Base-by-base conservation (phyloP, 495 filamentous ascomycete species). In the Neurospora intermedia region DNA sequence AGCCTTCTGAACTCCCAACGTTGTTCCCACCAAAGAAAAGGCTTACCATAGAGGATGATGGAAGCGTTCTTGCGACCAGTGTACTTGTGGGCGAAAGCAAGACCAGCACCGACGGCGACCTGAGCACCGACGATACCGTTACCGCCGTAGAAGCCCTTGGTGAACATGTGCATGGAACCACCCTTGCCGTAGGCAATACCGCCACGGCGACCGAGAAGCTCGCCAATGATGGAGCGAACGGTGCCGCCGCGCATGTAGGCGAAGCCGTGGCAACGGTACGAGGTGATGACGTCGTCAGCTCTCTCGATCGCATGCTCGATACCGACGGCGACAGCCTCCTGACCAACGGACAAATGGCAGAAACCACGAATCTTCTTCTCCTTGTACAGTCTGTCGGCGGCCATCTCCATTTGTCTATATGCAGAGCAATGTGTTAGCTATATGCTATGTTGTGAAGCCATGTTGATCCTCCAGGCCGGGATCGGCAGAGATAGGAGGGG, bases 111-210 rank as follows among this genome's bases (percentile, higher is more conserved):
- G 73, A 99, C 94, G 72, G 96, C 96, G 43, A 99, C 96, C 87
- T 99, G 96, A 75, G 96, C 96, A 83, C 96, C 96, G 81, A 99
- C 96, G 77, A 99, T 99, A 84, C 96, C 96, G 83, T 99, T 99
- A 77, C 96, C 96, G 80, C 96, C 96, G 81, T 94, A 99, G 88
- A 99, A 99, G 75, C 94, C 94, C 83, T 93, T 93, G 78, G 94
- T 87, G 88, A 99, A 99, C 96, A 99, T 99, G 87, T 99, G 96
- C 96, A 99, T 99, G 72, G 93, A 97, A 76, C 96, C 96, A 79
- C 96, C 96, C 88, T 99, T 99, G 80, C 96, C 96, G 87, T 97
- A 95, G 72, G 96, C 93, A 81, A 99, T 98, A 84, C 96, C 96
- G 79, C 94, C 94, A 79, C 96, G 89, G 76, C 96, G 91, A 76